Base-by-base conservation (phyloP, 2,329 filamentous ascomycete species). In the Monilinia laxa region DNA sequence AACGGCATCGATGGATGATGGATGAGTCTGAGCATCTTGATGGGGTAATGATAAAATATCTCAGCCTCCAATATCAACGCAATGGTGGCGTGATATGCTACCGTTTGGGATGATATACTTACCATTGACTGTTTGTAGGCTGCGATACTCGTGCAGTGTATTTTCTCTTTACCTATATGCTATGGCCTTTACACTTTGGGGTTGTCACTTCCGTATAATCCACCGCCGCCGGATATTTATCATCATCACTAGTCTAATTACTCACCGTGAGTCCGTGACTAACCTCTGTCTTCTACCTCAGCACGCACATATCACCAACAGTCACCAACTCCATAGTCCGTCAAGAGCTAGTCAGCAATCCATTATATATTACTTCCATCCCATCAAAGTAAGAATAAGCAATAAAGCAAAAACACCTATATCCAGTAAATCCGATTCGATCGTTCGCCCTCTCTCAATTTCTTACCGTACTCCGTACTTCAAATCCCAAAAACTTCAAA, bases 11-110 rank as follows among this genome's bases (percentile, higher is more conserved):
- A 35, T 35, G 31, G 31, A 35, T 6, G 31, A 35, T 35, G 31
- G 31, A 35, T 35, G 31, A 35, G 31, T 35, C 31, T 20, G 55
- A 25, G 55, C 16, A n/a, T 12, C 40, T 47, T 3, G 2, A 10
- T 59, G n/a, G 42, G n/a, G 40, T 49, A 23, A 59, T 35, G 12
- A 49, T 23, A 4, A 3, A 16, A 18, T 12, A 23, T 11, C 47
- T 49, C 57, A 49, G 57, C 42, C 57, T 42, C 25, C 25, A 59
- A 49, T 59, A 35, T 35, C 49, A 49, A 35, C 42, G 57, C 57
- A 59, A 23, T 35, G 42, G 28, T 20, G 45, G 12, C 40, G 23
- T 5, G 7, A 58, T 28, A n/a, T 10, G 12, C 14, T 45, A 18
- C 2, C 12, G 2, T 28, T 28, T 28, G 28, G 28, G 28, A 28